These are phyloP conservation scores for Boletus pseudopeckii DNA, from an alignment of 768 basidiomycete genomes.

Conservation along the genomic window DNA sequence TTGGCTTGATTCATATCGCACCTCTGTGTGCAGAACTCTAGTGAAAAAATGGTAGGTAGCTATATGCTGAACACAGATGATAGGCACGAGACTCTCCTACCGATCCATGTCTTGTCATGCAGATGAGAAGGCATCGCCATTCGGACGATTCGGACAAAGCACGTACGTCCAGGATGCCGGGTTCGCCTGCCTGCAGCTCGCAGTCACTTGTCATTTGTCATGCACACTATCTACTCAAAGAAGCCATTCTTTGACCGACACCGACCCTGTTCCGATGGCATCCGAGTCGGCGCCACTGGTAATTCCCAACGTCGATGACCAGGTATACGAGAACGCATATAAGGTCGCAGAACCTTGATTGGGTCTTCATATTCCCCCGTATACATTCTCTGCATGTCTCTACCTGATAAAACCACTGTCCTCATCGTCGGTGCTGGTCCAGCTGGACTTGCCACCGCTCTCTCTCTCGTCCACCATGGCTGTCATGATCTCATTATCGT, in stretches of 20 bases:
- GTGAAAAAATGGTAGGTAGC: no score
- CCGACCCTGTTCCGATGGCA: neutral
- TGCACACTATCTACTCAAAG: neutral
- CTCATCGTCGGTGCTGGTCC: conserved; percentile 54
- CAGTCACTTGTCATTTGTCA: neutral
- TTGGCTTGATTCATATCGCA: no score
- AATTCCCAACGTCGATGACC: neutral
- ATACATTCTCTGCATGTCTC: conserved; percentile 12
- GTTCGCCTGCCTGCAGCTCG: neutral
- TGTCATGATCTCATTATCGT: conserved; percentile 42
- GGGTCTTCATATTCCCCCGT: neutral
- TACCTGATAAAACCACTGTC: conserved; percentile 37
- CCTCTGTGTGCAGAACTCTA: no score
- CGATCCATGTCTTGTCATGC: no score
- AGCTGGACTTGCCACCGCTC: conserved; percentile 43
- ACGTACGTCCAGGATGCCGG: neutral
- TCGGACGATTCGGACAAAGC: neutral
- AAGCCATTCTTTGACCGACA: neutral
- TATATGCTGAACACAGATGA: no score
- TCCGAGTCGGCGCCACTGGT: no score
- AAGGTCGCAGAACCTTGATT: neutral
- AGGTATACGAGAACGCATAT: neutral
- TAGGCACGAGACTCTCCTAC: no score
- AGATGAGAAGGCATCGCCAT: no score
- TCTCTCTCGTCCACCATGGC: conserved; percentile 43